Base-by-base conservation (phyloP, 306 rosid genomes). In the Vigna nakashimae region DNA sequence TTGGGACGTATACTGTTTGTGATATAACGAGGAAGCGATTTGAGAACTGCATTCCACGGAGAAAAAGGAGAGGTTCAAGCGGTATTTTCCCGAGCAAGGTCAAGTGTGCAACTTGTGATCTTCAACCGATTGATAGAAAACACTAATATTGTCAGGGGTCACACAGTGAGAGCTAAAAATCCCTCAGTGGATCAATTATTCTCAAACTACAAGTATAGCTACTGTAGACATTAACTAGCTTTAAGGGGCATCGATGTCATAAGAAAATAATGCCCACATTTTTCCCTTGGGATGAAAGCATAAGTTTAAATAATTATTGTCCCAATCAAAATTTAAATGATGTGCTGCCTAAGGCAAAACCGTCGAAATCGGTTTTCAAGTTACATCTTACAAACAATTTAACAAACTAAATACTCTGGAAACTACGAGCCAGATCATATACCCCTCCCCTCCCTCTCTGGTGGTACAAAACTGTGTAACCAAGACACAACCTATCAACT, bases 381-480 rank as follows among this genome's bases (percentile, higher is more conserved):
- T 75, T 80, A 83, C 85, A 86, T 52, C 49, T 69, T 81, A 77
- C 69, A 81, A 77, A 64, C 79, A 80, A 82, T 71, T 66, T 71
- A 67, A 71, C 71, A 65, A 80, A 30, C 60, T 5, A 82, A 30
- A 65, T 57, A 65, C 8, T 79, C 24, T 20, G 20, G 15, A 73
- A 81, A 73, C 78, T 81, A 69, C 71, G 63, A 49, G 75, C 22
- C 67, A 46, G 71, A 81, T 18, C 55, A 63, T 71, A 55, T 11
- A 10, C 73, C 84, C 81, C 85, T 18, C 12, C 30, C 7, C 10
- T 9, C 15, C 17, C 85, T 76, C 66, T 76, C 85, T 78, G 62
- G 67, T 73, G 80, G 75, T 82, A 89, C 97, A 87, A 87, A 87
- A 92, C 91, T 85, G 84, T 78, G 82, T 75, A 84, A 85, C 30